Evolutionary conservation across 768 basidiomycete genomes (phyloP).

Genomic region (Sarcodon sp.): DNA sequence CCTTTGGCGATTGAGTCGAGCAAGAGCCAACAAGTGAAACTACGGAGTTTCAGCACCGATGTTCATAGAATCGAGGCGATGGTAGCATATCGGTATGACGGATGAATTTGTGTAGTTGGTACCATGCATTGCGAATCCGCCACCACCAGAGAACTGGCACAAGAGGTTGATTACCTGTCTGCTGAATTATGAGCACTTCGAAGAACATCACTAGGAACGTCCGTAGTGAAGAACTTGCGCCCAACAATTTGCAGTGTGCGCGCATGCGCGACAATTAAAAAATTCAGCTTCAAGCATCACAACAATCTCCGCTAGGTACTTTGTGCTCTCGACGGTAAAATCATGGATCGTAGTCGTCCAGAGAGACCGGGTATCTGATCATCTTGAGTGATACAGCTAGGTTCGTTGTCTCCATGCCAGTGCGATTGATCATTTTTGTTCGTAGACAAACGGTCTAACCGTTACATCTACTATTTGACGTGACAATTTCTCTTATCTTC

Average conservation of each 20-base stretch:
- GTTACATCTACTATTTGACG: neutral
- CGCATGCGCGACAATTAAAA: too few relatives aligned
- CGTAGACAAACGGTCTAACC: neutral
- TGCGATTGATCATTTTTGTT: neutral
- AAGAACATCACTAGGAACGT: neutral
- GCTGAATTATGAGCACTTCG: neutral
- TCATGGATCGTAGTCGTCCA: too few relatives aligned
- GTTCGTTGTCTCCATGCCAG: too few relatives aligned
- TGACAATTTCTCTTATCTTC: conserved; percentile 5
- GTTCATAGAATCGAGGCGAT: conserved; percentile 96
- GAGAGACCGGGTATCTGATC: too few relatives aligned
- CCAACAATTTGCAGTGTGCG: too few relatives aligned
- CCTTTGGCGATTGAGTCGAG: conserved; percentile 85
- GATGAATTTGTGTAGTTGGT: conserved; percentile 22
- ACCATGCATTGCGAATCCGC: too few relatives aligned
- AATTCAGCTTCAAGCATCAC: too few relatives aligned
- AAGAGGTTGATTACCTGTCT: neutral
- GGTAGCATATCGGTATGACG: conserved; percentile 94
- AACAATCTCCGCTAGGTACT: too few relatives aligned
- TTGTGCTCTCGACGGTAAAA: too few relatives aligned
- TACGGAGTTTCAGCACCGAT: conserved; percentile 94
- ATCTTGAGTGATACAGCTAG: too few relatives aligned
- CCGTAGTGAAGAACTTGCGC: too few relatives aligned
- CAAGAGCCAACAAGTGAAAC: conserved; percentile 88
- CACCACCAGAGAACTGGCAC: too few relatives aligned